Evolutionary conservation across 2,329 filamentous ascomycete genomes (phyloP), one percentile per base, ranked within the genome.

Genomic region (Colletotrichum sp.): DNA sequence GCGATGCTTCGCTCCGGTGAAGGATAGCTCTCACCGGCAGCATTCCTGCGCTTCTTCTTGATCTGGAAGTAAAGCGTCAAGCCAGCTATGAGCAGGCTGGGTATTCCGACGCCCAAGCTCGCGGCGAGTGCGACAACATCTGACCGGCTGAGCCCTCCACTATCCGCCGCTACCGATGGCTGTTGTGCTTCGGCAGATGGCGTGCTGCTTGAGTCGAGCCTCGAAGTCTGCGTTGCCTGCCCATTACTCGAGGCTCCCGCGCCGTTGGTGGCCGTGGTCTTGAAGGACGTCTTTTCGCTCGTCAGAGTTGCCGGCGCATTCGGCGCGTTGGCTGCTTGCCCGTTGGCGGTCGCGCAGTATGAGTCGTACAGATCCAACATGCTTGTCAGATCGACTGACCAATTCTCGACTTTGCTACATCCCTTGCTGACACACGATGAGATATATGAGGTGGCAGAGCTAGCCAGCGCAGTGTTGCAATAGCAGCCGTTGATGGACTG

Each of bases 21-120:
- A 4, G 47, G 21, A 9, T 24, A 16, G 3, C 8, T 36, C 31
- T 15, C 43, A 7, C 27, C 61, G 21, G 24, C 36, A 8, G 61
- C 62, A 8, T 64, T 70, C 12, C 43, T 76, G 65, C 76, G 79
- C 64, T 70, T 77, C 75, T 74, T 76, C 34, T 55, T 55, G 55
- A 76, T 67, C 74, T 76, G 76, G 59, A 77, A 70, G 65, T 70
- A 77, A 29, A 77, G 66, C 58, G 76, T 76, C 57, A 76, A 51
- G 51, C 65, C 64, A 80, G 64, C 86, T 31, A 76, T 80, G 73
- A 58, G 80, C 82, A 69, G 84, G 77, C 66, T 86, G 80, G 76
- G 77, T 38, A 80, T 76, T 3, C 79, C 81, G 31, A 82, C 69
- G 18, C 78, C 78, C 62, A 78, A 70, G 27, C 77, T 78, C 12